These are phyloP conservation scores for Lodderomyces parapsilosis DNA, from an alignment of 1,139 yeast genomes.

Conservation along the genomic window DNA sequence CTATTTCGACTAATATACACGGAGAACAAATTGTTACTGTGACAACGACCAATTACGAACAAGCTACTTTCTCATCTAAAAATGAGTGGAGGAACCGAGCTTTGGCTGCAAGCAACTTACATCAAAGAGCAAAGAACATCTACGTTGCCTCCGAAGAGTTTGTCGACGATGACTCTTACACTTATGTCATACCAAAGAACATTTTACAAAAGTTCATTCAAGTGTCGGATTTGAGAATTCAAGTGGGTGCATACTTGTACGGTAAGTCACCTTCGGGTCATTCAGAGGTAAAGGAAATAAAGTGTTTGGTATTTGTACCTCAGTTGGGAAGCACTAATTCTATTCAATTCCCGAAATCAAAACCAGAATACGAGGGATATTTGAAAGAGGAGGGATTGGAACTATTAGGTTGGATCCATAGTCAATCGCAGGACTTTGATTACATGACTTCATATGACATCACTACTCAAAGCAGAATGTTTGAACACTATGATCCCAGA, in stretches of 20 bases:
- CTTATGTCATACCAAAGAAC: conserved; percentile 82
- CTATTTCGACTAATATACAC: conserved; percentile 85
- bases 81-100: conserved; percentile 94
- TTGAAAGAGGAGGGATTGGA: conserved; percentile 45
- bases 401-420: conserved; percentile 79
- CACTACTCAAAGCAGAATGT: conserved; percentile 45
- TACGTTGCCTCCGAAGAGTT: conserved; percentile 60
- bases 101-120: conserved; percentile 70
- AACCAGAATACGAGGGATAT: conserved; percentile 38
- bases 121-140: conserved; percentile 73
- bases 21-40: conserved; percentile 96
- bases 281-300: conserved; percentile 71
- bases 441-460: conserved; percentile 72
- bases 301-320: conserved; percentile 77
- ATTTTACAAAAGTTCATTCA: conserved; percentile 74
- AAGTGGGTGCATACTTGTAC: conserved; percentile 77
- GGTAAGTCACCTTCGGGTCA: conserved; percentile 76
- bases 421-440: conserved; percentile 62
- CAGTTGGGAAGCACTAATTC: conserved; percentile 76
- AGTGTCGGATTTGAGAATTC: conserved; percentile 78
- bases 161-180: conserved; percentile 50
- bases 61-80: conserved; percentile 75
- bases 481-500: conserved; percentile 27
- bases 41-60: conserved; percentile 88
- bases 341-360: conserved; percentile 56